Evolutionary conservation across 176 grass and related monocot genomes (phyloP).

Genomic region (Pontederia paniculata): DNA sequence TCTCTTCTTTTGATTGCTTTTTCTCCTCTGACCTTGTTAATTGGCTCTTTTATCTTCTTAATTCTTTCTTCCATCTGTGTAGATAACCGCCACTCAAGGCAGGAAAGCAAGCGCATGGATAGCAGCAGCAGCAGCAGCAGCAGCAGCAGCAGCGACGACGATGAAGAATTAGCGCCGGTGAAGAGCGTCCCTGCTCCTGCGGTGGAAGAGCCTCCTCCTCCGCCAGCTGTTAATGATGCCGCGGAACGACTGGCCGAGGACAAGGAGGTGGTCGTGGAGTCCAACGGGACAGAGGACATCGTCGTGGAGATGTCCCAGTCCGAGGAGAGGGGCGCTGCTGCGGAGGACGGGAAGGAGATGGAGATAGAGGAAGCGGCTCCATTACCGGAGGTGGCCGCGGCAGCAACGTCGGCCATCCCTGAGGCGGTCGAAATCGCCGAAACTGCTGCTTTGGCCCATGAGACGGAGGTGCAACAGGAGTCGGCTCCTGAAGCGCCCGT

Average conservation of each 20-base stretch:
- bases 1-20: neutral
- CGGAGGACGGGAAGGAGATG: too few species aligned
- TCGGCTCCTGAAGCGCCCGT: neutral
- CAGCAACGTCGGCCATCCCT: too few species aligned
- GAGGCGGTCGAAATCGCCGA: neutral
- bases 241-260: neutral
- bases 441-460: neutral
- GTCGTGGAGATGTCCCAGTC: too few species aligned
- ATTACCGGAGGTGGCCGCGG: too few species aligned
- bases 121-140: slow-evolving; percentile 9
- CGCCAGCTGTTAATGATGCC: neutral
- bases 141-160: slow-evolving; percentile 5
- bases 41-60: neutral
- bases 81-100: slow-evolving; percentile 3
- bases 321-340: too few species aligned
- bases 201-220: too few species aligned
- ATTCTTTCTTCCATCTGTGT: too few species aligned
- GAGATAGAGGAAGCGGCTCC: too few species aligned
- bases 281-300: too few species aligned
- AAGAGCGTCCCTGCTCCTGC: neutral
- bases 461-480: neutral
- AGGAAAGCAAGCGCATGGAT: too few species aligned
- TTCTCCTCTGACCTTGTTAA: neutral
- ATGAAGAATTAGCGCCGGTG: neutral
- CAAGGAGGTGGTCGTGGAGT: neutral